Percentiles rank a stretch among this genome's conserved stretches.
Evolutionary conservation across 2,329 filamentous ascomycete genomes (phyloP).

Genomic region (Gaeumannomyces tritici): DNA sequence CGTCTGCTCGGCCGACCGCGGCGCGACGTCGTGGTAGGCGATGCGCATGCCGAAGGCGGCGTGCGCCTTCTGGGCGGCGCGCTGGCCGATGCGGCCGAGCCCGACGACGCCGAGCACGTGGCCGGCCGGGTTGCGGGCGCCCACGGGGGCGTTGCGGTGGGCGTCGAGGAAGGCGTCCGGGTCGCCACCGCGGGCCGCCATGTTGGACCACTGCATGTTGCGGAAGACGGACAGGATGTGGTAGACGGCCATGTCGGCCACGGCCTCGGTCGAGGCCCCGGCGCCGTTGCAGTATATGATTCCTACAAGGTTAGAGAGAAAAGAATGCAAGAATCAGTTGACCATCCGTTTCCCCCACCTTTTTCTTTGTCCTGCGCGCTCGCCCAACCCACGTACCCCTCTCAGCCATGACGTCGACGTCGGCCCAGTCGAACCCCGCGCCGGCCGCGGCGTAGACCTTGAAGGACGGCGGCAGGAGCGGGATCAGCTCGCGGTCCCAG

Average conservation of each 20-base stretch:
- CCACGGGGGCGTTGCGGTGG: not conserved
- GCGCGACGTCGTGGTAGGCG: slow-evolving; percentile 38
- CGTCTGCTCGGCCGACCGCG: slow-evolving; percentile 29
- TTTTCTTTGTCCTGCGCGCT: slow-evolving; percentile 22
- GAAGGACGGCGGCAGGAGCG: slow-evolving; percentile 35
- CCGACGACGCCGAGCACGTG: slow-evolving; percentile 49
- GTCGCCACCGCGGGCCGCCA: slow-evolving; percentile 33
- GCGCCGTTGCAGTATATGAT: slow-evolving; percentile 36
- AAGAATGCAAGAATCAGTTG: slow-evolving; percentile 45
- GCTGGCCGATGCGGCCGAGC: slow-evolving; percentile 44
- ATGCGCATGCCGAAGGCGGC: slow-evolving; percentile 48
- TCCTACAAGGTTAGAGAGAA: not conserved
- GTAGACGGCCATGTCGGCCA: slow-evolving; percentile 31
- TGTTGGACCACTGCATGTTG: slow-evolving; percentile 35
- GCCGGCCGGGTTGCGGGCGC: slow-evolving; percentile 36
- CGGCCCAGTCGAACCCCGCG: slow-evolving; percentile 53
- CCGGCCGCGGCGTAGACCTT: slow-evolving; percentile 52
- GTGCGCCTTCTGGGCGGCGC: slow-evolving; percentile 43
- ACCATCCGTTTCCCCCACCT: slow-evolving; percentile 20
- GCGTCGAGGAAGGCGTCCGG: slow-evolving; percentile 8
- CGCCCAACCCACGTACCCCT: slow-evolving; percentile 16
- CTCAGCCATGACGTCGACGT: slow-evolving; percentile 33
- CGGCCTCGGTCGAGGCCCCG: slow-evolving; percentile 30
- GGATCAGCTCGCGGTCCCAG: slow-evolving; percentile 12
- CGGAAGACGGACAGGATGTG: slow-evolving; percentile 38